A percentile compares a stretch with the other conserved stretches of the same genome.
Conservation (phyloP, 495 filamentous ascomycete species). For the Neurospora sp. region DNA sequence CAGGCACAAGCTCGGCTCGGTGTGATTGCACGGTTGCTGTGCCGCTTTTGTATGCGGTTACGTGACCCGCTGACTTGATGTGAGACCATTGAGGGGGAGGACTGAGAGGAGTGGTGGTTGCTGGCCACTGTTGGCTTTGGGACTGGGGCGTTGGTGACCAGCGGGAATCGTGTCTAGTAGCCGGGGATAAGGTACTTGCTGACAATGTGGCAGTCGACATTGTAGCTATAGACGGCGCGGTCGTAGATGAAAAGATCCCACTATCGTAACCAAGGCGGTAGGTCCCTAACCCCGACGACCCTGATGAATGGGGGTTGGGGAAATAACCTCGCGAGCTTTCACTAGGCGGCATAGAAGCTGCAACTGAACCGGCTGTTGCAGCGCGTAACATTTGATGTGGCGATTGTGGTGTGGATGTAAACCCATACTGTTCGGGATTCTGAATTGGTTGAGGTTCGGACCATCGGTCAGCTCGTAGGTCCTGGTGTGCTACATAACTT, state of each 20-base stretch:
- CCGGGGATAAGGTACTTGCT: background rate
- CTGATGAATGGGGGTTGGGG: background rate
- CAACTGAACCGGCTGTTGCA: background rate
- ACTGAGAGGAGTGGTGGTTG: background rate
- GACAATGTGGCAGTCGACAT: background rate
- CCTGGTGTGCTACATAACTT: background rate
- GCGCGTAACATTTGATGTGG: background rate
- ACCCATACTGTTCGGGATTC: background rate
- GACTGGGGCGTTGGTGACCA: background rate
- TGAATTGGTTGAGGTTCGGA: conserved; percentile 1
- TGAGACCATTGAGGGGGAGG: background rate
- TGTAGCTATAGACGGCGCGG: background rate
- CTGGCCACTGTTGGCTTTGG: background rate
- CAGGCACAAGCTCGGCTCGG: conserved; percentile 1
- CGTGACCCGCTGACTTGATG: background rate
- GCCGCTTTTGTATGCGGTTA: background rate
- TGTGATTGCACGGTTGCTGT: background rate
- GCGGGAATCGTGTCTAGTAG: background rate
- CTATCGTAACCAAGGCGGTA: background rate
- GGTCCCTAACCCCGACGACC: background rate
- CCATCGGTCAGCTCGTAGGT: conserved; percentile 5
- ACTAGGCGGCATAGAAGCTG: background rate
- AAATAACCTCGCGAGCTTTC: background rate
- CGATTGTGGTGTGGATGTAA: background rate
- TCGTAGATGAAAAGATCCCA: background rate